Base-by-base conservation (phyloP, 805 yeast species). In the Yarrowia phangngaensis region DNA sequence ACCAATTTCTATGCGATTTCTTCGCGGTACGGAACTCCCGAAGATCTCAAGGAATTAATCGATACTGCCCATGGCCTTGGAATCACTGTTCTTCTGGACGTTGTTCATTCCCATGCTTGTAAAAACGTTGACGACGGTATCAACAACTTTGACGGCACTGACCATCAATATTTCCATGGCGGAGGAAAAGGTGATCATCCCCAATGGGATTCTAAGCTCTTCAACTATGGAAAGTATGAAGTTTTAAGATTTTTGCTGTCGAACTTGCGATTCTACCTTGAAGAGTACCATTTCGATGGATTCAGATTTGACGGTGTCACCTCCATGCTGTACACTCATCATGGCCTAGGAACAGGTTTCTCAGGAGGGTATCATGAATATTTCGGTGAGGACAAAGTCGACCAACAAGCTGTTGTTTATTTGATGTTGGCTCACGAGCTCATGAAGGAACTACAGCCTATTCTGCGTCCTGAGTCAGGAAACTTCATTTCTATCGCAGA, bases 301-400 rank as follows among this genome's bases (percentile, higher is more conserved):
- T 90, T 89, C 69, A 73, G 98, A 60, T 90, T 90, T 57, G 98
- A 90, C 64, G 98, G 98, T 54, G 96, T 90, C 43, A 90, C 97
- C 17, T 78, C 87, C 49, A 89, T 90, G 95, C 70, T 90, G 24
- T 90, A 90, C 63, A 63, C 74, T 34, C 97, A 90, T 63, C 98
- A 90, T 64, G 98, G 98, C 36, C 76, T 86, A 49, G 92, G 95
- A 50, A 80, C 80, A 38, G 79, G 81, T 31, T 90, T 90, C 64
- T 78, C 88, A 52, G 98, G 98, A 45, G 88, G 86, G 58, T 90
- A 90, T 64, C 79, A 84, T 60, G 98, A 90, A 68, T 90, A 90
- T 62, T 76, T 90, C 58, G 82, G 84, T 50, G 32, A 38, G 11
- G 75, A 79, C 0, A 73, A 78, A 48, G 95, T 88, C 24, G 97